Conservation (phyloP, 495 filamentous ascomycete genomes). For the Penicillium daleae region DNA sequence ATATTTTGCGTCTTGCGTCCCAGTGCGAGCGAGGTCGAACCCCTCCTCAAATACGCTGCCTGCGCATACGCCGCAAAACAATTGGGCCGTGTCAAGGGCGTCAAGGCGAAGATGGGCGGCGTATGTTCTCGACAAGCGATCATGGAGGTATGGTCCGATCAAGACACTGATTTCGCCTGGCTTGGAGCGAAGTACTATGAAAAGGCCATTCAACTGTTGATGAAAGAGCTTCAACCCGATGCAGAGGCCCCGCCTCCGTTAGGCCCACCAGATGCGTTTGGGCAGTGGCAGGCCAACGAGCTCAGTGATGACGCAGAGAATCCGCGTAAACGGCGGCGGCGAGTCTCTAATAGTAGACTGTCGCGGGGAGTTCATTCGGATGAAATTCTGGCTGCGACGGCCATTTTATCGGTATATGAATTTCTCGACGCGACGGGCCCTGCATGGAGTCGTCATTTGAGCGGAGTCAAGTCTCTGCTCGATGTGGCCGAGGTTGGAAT, state of each 20-base stretch:
- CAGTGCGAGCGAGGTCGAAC: slow-evolving; percentile 58
- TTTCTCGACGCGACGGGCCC: slow-evolving; percentile 63
- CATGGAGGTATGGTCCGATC: slow-evolving; percentile 56
- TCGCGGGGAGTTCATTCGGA: slow-evolving; percentile 56
- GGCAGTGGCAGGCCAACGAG: slow-evolving; percentile 45
- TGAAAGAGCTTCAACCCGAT: slow-evolving; percentile 59
- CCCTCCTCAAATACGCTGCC: slow-evolving; percentile 61
- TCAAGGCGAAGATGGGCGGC: slow-evolving; percentile 54
- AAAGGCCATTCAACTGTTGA: slow-evolving; percentile 62
- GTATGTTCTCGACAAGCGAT: slow-evolving; percentile 51
- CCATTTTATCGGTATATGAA: slow-evolving; percentile 67
- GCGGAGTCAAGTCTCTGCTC: slow-evolving; percentile 64
- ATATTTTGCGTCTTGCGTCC: slow-evolving; percentile 63
- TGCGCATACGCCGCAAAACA: slow-evolving; percentile 66
- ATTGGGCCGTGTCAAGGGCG: slow-evolving; percentile 56
- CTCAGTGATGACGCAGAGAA: slow-evolving; percentile 36
- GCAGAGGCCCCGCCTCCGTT: slow-evolving; percentile 40
- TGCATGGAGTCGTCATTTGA: slow-evolving; percentile 67
- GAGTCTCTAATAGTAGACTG: slow-evolving; percentile 43
- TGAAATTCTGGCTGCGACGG: slow-evolving; percentile 63
- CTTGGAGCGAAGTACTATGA: slow-evolving; percentile 66
- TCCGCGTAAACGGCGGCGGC: slow-evolving; percentile 45
- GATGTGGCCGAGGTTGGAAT: slow-evolving; percentile 68
- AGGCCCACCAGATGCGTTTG: slow-evolving; percentile 41
- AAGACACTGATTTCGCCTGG: slow-evolving; percentile 56